Conservation (phyloP, 768 basidiomycete species). For the Psilocybe tampanensis region DNA sequence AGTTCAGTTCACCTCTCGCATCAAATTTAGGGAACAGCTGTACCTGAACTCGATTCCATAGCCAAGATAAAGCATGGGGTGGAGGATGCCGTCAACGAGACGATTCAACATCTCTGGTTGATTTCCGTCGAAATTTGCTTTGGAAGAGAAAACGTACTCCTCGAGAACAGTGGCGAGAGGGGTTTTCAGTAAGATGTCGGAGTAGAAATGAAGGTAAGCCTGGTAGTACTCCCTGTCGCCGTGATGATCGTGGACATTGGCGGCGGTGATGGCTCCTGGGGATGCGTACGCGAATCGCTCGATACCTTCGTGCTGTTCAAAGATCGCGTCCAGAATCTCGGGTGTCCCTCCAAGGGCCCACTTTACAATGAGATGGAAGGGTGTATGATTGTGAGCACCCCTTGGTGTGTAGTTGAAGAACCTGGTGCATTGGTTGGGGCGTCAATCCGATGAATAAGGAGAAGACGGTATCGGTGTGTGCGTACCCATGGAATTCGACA, state of each 20-base stretch:
- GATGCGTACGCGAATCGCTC: conserved; percentile 8
- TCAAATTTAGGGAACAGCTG: background rate
- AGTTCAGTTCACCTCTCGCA: background rate
- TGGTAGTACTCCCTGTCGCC: conserved; percentile 13
- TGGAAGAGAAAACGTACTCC: conserved; percentile 11
- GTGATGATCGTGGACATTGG: conserved; percentile 5
- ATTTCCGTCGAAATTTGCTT: conserved; percentile 8
- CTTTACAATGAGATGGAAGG: conserved; percentile 10
- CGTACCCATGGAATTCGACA: conserved; percentile 10
- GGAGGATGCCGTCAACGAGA: conserved; percentile 12
- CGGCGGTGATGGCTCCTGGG: conserved; percentile 6
- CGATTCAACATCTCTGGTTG: conserved; percentile 15
- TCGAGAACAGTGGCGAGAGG: conserved; percentile 6
- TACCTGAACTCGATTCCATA: conserved; percentile 16
- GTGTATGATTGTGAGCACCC: conserved; percentile 8
- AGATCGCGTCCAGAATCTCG: background rate
- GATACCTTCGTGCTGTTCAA: conserved; percentile 1
- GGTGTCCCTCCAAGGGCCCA: conserved; percentile 14
- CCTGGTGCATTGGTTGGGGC: conserved; percentile 5
- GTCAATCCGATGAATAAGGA: too few relatives aligned
- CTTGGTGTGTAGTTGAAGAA: background rate
- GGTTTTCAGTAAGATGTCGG: conserved; percentile 4
- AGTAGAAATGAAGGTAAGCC: conserved; percentile 14
- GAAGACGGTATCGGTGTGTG: too few relatives aligned
- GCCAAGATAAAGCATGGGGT: conserved; percentile 16